A percentile compares a stretch with the other conserved stretches of the same genome.
Conservation (phyloP, 1,284 basidiomycete species). For the Fomitopsis palustris region DNA sequence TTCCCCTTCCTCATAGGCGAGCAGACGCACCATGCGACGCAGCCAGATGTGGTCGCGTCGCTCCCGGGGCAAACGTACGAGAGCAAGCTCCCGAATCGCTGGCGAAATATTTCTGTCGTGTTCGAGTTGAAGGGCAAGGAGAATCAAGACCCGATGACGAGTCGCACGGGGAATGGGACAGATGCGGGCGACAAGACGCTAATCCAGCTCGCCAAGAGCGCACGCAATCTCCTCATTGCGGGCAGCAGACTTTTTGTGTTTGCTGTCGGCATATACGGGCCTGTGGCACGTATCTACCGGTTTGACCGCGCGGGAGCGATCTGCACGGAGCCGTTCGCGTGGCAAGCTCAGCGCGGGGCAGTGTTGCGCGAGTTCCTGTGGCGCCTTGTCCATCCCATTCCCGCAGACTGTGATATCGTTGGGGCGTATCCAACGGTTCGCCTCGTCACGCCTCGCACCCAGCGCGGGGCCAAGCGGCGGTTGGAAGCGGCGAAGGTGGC, state of each 20-base stretch:
- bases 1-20: background rate
- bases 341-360: background rate
- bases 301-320: slow-evolving; percentile 11
- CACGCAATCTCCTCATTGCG: no score
- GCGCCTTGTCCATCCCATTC: background rate
- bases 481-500: background rate
- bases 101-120: background rate
- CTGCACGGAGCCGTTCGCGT: background rate
- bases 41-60: background rate
- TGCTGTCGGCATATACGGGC: slow-evolving; percentile 13
- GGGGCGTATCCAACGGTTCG: background rate
- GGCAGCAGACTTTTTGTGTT: slow-evolving; percentile 11
- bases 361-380: background rate
- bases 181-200: slow-evolving; percentile 4
- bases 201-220: slow-evolving; percentile 5
- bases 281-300: slow-evolving; percentile 7
- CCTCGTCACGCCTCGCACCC: background rate
- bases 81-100: background rate
- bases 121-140: background rate
- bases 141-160: background rate
- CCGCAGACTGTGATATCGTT: background rate
- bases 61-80: background rate
- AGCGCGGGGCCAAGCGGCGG: background rate
- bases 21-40: background rate
- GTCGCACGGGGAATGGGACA: background rate